A percentile compares a stretch with the other conserved stretches of the same genome.
phyloP scores from a whole-genome alignment of 306 rosid genomes.

The Quercus engelmannii region DNA sequence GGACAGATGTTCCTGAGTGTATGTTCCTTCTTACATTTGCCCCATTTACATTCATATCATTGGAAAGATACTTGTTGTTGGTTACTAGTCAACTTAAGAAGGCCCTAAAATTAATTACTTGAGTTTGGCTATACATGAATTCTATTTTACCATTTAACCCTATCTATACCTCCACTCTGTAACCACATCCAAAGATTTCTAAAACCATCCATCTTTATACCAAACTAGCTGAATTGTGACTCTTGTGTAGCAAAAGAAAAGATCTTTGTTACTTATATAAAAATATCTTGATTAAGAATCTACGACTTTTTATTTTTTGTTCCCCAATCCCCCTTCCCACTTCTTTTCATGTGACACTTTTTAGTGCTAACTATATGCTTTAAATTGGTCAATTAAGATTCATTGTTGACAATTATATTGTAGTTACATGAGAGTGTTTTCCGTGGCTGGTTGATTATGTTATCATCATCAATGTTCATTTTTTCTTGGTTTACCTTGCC shows the following conservation, averaged over 20 bases:
- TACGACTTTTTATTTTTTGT: not conserved
- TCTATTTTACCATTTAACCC: not conserved
- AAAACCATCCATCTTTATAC: not conserved
- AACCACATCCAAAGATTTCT: no score
- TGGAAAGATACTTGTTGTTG: no score
- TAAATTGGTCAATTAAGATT: not conserved
- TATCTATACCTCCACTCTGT: no score
- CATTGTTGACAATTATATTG: not conserved
- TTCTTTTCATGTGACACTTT: not conserved
- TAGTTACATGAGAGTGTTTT: not conserved
- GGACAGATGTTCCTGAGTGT: slow-evolving; percentile 93
- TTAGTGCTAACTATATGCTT: not conserved
- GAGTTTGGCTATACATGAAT: not conserved
- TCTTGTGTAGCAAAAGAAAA: not conserved
- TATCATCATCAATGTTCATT: not conserved
- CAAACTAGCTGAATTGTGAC: not conserved
- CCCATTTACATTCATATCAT: not conserved
- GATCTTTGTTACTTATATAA: not conserved
- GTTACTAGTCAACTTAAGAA: not conserved
- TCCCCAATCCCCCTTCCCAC: not conserved
- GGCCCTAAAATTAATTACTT: not conserved
- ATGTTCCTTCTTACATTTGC: slow-evolving; percentile 36
- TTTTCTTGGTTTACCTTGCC: not conserved
- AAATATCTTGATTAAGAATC: not conserved
- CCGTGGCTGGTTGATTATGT: not conserved